phyloP scores from a whole-genome alignment of 1,284 basidiomycete genomes.

The Ustilago xerochloae region DNA sequence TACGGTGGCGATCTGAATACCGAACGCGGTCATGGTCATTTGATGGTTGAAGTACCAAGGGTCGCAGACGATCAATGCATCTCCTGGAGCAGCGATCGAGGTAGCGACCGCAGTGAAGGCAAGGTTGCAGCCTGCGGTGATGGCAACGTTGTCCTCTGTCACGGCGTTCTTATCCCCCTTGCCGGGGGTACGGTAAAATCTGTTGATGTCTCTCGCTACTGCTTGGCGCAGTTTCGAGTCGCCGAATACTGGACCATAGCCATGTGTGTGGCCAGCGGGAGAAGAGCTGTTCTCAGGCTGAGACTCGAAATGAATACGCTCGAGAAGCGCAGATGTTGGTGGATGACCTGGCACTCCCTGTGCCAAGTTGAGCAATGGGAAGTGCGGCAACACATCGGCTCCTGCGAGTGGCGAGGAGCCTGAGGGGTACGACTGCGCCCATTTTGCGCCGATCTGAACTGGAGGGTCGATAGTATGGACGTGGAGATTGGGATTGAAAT shows the following conservation, averaged over 20 bases:
- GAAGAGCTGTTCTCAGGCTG: slow-evolving; percentile 20
- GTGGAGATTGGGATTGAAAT: slow-evolving; percentile 40
- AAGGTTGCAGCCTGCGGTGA: slow-evolving; percentile 79
- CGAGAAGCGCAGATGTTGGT: slow-evolving; percentile 37
- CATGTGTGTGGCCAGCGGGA: slow-evolving; percentile 68
- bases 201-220: slow-evolving; percentile 76
- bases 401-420: slow-evolving; percentile 27
- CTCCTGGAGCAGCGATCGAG: slow-evolving; percentile 77
- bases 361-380: slow-evolving; percentile 55
- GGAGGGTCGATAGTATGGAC: slow-evolving; percentile 41
- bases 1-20: slow-evolving; percentile 74
- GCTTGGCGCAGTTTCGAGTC: slow-evolving; percentile 74
- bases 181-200: slow-evolving; percentile 72
- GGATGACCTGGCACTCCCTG: slow-evolving; percentile 59
- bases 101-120: slow-evolving; percentile 77
- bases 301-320: slow-evolving; percentile 36
- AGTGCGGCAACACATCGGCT: slow-evolving; percentile 16
- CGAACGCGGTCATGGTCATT: slow-evolving; percentile 74
- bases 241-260: slow-evolving; percentile 78
- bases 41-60: slow-evolving; percentile 72
- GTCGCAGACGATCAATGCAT: slow-evolving; percentile 81
- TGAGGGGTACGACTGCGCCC: slow-evolving; percentile 43
- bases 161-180: slow-evolving; percentile 69
- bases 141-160: slow-evolving; percentile 34
- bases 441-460: slow-evolving; percentile 46